Evolutionary conservation across 1,139 yeast genomes (phyloP).

Genomic region (Scheffersomyces cryptocercus): DNA sequence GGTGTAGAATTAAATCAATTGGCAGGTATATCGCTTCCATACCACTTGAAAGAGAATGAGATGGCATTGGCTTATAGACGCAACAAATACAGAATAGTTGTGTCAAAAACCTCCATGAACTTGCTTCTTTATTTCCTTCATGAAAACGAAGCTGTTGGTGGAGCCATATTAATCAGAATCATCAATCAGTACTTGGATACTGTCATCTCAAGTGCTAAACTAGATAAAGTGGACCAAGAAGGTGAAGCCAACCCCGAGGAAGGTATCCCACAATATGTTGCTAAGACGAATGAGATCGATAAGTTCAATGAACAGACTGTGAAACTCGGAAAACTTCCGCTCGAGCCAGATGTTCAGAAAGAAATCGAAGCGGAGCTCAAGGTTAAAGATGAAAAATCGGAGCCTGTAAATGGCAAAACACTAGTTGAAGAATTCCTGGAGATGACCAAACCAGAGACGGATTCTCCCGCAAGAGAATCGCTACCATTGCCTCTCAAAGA

Average conservation of each 20-base stretch:
- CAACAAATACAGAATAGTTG: slow-evolving; percentile 71
- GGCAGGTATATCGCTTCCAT: slow-evolving; percentile 73
- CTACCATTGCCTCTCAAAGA: slow-evolving; percentile 87
- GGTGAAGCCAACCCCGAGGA: slow-evolving; percentile 59
- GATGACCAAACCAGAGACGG: slow-evolving; percentile 49
- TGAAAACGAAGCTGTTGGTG: slow-evolving; percentile 92
- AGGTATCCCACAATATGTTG: slow-evolving; percentile 62
- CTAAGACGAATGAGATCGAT: slow-evolving; percentile 50
- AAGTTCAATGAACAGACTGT: slow-evolving; percentile 72
- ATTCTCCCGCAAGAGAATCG: slow-evolving; percentile 72
- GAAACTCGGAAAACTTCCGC: slow-evolving; percentile 78
- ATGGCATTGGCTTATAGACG: slow-evolving; percentile 73
- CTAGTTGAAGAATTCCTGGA: slow-evolving; percentile 52
- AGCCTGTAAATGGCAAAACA: slow-evolving; percentile 39
- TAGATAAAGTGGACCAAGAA: slow-evolving; percentile 45
- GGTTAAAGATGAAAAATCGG: slow-evolving; percentile 63
- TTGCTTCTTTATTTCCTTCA: slow-evolving; percentile 81
- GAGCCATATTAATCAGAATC: slow-evolving; percentile 79
- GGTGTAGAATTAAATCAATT: slow-evolving; percentile 73
- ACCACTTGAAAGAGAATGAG: slow-evolving; percentile 81
- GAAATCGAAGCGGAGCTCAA: slow-evolving; percentile 85
- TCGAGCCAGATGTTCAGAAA: slow-evolving; percentile 79
- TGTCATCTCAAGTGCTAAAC: slow-evolving; percentile 44
- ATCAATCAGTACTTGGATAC: slow-evolving; percentile 86
- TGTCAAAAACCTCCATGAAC: slow-evolving; percentile 85